Conservation (phyloP, 352 stramenopile genomes). For the Phytophthora chlamydospora region DNA sequence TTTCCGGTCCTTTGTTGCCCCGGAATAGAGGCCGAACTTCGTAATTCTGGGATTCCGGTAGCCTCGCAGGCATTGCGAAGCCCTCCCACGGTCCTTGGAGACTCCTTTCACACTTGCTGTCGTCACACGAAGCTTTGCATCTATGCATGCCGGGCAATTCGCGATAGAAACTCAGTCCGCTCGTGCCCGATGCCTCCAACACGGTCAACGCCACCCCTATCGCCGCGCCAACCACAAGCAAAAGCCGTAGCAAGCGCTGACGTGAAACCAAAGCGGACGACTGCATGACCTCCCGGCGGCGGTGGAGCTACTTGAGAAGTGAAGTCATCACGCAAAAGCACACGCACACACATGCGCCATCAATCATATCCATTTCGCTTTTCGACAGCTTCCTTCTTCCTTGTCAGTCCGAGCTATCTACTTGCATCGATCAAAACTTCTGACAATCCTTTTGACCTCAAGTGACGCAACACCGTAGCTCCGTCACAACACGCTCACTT, state of each 20-base stretch:
- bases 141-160: too few relatives aligned
- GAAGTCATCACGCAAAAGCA: not conserved
- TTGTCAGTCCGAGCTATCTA: constrained; percentile 6
- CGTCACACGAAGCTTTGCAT: too few relatives aligned
- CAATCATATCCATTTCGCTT: constrained; percentile 16
- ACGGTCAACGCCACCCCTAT: constrained; percentile 4
- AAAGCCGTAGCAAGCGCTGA: constrained; percentile 16
- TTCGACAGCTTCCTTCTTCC: constrained; percentile 5
- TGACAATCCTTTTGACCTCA: constrained; percentile 4
- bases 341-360: constrained; percentile 7
- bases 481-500: constrained; percentile 9
- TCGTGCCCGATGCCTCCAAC: not conserved
- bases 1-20: not conserved
- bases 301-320: not conserved
- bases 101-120: too few relatives aligned
- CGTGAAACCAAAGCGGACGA: constrained; percentile 1
- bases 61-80: too few relatives aligned
- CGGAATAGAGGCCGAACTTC: not conserved
- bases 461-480: constrained; percentile 4
- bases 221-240: constrained; percentile 14
- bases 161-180: too few relatives aligned
- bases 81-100: too few relatives aligned
- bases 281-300: constrained; percentile 12
- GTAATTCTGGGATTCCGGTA: too few relatives aligned
- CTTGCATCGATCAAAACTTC: constrained; percentile 27